Evolutionary conservation across 2,329 filamentous ascomycete genomes (phyloP).

Genomic region (Penicillium psychrosexuale): DNA sequence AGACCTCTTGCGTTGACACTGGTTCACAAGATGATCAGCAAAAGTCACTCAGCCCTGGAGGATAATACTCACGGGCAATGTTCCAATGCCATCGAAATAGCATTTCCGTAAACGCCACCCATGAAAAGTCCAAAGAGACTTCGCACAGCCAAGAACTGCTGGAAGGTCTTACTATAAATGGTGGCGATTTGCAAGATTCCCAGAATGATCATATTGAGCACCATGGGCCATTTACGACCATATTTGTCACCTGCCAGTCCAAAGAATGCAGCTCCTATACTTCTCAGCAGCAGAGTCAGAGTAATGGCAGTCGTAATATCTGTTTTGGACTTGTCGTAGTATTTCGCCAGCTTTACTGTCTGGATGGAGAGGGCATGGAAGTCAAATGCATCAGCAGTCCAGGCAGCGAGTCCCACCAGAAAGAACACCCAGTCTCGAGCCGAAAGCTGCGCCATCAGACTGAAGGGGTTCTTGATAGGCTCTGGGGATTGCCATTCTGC

Average conservation of each 20-base stretch:
- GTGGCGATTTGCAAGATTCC: conserved; percentile 72
- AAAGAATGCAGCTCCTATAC: conserved; percentile 71
- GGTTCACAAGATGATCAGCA: not conserved
- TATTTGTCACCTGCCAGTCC: conserved; percentile 75
- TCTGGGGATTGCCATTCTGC: conserved; percentile 68
- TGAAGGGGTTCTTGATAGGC: conserved; percentile 67
- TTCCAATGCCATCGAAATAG: conserved; percentile 73
- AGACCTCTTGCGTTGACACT: conserved; percentile 66
- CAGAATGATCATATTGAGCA: conserved; percentile 71
- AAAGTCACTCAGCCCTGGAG: not conserved
- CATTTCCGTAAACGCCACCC: conserved; percentile 77
- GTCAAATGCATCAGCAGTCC: conserved; percentile 80
- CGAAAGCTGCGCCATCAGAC: conserved; percentile 62
- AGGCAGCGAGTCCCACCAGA: conserved; percentile 68
- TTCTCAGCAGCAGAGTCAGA: conserved; percentile 69
- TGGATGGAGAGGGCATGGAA: conserved; percentile 79
- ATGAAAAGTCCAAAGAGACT: conserved; percentile 74
- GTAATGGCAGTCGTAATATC: conserved; percentile 62
- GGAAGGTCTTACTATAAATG: conserved; percentile 69
- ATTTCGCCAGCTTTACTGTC: conserved; percentile 64
- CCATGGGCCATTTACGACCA: conserved; percentile 77
- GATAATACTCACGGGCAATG: conserved; percentile 56
- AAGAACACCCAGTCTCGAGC: conserved; percentile 72
- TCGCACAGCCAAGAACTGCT: conserved; percentile 71
- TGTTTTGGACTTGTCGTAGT: conserved; percentile 60